A percentile compares a stretch with the other conserved stretches of the same genome.
Conservation (phyloP, 2,329 filamentous ascomycete genomes). For the Ophiognomonia clavigignenti-juglandacearum region DNA sequence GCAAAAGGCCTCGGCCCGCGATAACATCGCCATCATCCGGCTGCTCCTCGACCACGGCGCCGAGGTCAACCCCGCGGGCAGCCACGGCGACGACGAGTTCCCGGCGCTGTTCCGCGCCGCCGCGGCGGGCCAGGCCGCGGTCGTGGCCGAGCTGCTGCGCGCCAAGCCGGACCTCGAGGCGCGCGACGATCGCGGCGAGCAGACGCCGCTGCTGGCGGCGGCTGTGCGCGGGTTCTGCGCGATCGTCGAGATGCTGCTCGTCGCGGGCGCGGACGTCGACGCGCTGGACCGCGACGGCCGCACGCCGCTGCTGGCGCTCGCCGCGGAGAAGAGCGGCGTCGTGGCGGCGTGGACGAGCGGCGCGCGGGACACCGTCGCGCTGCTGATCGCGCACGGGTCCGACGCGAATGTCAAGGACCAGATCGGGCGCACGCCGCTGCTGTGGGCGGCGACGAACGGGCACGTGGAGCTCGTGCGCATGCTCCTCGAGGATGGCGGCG, state of each 20-base stretch:
- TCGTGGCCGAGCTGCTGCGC: conserved; percentile 29
- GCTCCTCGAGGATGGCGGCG: conserved; percentile 26
- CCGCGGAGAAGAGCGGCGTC: conserved; percentile 31
- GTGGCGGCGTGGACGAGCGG: conserved; percentile 29
- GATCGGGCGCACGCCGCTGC: conserved; percentile 48
- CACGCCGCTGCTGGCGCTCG: conserved; percentile 32
- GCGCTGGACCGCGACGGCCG: conserved; percentile 31
- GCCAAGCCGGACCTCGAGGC: conserved; percentile 28
- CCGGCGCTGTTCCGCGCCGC: conserved; percentile 34
- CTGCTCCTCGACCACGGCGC: conserved; percentile 35
- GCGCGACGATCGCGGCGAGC: conserved; percentile 24
- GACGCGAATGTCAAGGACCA: conserved; percentile 36
- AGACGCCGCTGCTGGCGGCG: conserved; percentile 33
- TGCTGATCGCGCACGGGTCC: conserved; percentile 31
- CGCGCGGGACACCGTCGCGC: conserved; percentile 30
- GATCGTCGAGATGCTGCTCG: conserved; percentile 28
- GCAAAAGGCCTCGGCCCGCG: conserved; percentile 33
- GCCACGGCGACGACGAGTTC: conserved; percentile 28
- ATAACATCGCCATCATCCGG: conserved; percentile 29
- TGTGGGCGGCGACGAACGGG: conserved; percentile 55
- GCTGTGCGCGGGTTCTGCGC: conserved; percentile 28
- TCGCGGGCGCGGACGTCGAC: conserved; percentile 27
- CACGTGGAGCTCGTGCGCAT: conserved; percentile 38
- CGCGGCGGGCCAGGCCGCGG: conserved; percentile 28
- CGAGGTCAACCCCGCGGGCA: conserved; percentile 29